These are phyloP conservation scores for Ormosia emarginata DNA, from an alignment of 306 rosid species.

Conservation along the genomic window DNA sequence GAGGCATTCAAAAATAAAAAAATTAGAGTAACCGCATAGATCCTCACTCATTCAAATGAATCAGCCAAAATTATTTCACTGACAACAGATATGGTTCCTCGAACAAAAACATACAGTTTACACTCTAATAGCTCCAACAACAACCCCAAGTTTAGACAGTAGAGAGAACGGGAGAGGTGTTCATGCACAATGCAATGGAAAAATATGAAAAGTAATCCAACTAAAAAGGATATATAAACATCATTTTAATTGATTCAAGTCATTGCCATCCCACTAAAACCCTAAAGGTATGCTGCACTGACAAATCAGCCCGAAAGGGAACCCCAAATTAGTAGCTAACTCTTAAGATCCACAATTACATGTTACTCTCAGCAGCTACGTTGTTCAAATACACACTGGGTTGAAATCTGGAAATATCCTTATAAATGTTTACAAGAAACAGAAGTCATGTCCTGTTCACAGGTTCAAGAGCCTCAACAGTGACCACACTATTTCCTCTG, in stretches of 20 bases:
- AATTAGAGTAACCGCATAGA: background rate
- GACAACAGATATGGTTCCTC: background rate
- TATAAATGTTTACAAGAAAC: background rate
- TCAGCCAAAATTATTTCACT: background rate
- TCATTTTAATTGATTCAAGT: background rate
- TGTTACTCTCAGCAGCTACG: background rate
- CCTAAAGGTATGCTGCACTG: background rate
- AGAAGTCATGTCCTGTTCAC: conserved; percentile 52
- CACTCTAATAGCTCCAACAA: background rate
- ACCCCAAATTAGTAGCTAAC: background rate
- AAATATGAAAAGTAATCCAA: background rate
- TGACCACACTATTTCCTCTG: conserved; percentile 95
- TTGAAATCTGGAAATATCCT: background rate
- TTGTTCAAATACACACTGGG: conserved; percentile 10
- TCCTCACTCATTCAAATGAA: background rate
- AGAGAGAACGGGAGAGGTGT: background rate
- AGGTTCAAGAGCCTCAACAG: conserved; percentile 98
- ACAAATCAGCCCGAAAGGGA: background rate
- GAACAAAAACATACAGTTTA: background rate
- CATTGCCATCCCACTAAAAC: background rate
- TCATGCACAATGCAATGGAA: background rate
- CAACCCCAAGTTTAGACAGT: background rate
- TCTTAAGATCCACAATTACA: conserved; percentile 28
- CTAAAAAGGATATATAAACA: background rate
- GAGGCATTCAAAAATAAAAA: background rate